These are phyloP conservation scores for Drechslerella dactyloides DNA, from an alignment of 2,329 filamentous ascomycete genomes.

Conservation along the genomic window DNA sequence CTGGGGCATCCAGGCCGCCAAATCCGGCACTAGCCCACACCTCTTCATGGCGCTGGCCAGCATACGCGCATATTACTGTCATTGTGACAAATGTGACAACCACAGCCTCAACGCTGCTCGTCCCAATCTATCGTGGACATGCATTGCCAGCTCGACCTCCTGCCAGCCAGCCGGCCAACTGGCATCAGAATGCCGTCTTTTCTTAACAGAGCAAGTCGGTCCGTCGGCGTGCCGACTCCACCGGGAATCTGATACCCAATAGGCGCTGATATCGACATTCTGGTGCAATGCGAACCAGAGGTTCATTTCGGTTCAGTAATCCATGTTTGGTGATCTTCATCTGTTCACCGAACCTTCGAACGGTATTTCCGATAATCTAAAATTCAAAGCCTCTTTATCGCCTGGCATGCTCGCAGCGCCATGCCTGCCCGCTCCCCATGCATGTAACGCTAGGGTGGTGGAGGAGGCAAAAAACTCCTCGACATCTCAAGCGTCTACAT, in stretches of 20 bases:
- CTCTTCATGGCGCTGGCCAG: too few species aligned
- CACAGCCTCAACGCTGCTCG: background rate
- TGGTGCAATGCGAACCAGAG: background rate
- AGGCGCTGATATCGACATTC: background rate
- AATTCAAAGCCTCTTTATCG: background rate
- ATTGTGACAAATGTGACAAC: background rate
- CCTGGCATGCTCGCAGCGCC: background rate
- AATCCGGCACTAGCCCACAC: too few species aligned
- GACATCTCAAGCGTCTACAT: background rate
- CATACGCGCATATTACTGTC: background rate
- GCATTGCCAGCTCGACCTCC: background rate
- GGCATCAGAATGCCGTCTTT: too few species aligned
- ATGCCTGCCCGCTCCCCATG: background rate
- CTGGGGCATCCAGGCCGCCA: background rate
- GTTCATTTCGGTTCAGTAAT: background rate
- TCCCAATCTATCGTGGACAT: conserved; percentile 1
- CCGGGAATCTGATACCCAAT: background rate
- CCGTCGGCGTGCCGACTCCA: conserved; percentile 2
- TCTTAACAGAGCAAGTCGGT: background rate
- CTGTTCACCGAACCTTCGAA: background rate
- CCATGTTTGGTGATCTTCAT: background rate
- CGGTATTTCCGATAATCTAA: background rate
- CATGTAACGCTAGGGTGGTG: background rate
- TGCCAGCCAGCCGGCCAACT: background rate
- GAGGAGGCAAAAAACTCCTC: background rate